phyloP scores from a whole-genome alignment of 495 filamentous ascomycete genomes.

The Aspergillus sclerotioniger region DNA sequence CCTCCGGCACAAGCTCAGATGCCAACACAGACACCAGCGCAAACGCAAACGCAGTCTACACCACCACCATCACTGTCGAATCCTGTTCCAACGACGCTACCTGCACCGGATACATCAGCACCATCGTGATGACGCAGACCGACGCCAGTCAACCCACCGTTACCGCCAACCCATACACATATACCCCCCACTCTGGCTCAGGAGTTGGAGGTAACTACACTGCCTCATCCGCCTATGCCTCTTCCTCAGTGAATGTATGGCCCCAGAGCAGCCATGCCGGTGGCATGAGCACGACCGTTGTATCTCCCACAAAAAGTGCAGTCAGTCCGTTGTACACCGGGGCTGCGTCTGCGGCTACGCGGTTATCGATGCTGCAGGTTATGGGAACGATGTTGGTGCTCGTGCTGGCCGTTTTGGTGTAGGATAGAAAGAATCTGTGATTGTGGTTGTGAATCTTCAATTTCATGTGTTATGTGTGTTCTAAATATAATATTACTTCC shows the following conservation, averaged over 20 bases:
- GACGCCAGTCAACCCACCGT: not conserved
- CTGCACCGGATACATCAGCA: slow-evolving; percentile 1
- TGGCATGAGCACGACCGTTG: not conserved
- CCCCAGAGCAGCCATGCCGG: not conserved
- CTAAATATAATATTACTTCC: too few species aligned
- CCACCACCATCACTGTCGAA: not conserved
- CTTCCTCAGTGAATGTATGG: not conserved
- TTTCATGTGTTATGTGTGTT: too few species aligned
- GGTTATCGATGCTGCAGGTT: not conserved
- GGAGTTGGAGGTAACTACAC: not conserved
- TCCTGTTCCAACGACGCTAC: not conserved
- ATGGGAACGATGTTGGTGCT: not conserved
- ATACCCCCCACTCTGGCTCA: not conserved
- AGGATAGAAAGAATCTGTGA: not conserved
- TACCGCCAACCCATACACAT: not conserved
- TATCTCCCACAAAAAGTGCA: not conserved
- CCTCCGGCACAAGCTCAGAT: not conserved
- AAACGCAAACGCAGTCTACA: not conserved
- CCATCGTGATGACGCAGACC: not conserved
- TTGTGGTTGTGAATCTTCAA: too few species aligned
- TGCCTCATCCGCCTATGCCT: not conserved
- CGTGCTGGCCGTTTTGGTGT: not conserved
- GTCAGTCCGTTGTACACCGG: not conserved
- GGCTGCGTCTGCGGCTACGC: not conserved
- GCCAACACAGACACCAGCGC: not conserved